Percentiles rank a stretch among this genome's conserved stretches.
phyloP scores from a whole-genome alignment of 2,329 filamentous ascomycete species.

The Magnaporthales sp. region DNA sequence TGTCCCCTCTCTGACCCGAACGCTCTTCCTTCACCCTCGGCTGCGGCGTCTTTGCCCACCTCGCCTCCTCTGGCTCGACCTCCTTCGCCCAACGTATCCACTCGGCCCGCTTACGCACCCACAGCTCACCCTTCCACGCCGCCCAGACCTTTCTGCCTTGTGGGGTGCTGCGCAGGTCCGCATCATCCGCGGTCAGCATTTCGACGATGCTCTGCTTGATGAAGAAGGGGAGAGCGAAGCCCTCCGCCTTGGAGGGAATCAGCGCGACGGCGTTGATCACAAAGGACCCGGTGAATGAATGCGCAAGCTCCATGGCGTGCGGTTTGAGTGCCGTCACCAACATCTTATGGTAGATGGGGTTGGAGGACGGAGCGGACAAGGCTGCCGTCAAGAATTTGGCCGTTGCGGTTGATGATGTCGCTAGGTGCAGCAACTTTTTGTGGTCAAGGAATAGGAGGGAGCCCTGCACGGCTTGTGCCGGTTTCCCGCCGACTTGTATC shows the following conservation, averaged over 20 bases:
- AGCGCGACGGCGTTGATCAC: conserved; percentile 39
- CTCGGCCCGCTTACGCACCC: conserved; percentile 41
- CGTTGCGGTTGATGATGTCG: conserved; percentile 43
- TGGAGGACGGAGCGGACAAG: conserved; percentile 35
- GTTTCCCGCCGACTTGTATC: conserved; percentile 61
- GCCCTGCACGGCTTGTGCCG: conserved; percentile 64
- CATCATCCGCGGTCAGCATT: conserved; percentile 37
- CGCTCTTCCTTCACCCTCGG: conserved; percentile 5
- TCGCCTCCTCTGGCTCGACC: conserved; percentile 26
- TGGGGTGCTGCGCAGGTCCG: conserved; percentile 41
- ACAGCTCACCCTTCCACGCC: conserved; percentile 48
- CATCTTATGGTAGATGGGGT: conserved; percentile 46
- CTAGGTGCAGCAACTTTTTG: conserved; percentile 53
- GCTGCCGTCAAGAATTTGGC: conserved; percentile 42
- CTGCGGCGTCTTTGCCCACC: conserved; percentile 25
- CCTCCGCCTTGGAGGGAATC: conserved; percentile 39
- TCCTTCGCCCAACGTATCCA: conserved; percentile 52
- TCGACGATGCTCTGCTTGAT: conserved; percentile 47
- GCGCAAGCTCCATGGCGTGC: conserved; percentile 35
- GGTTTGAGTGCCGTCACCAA: conserved; percentile 34
- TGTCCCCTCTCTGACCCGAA: not conserved
- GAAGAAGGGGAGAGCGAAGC: conserved; percentile 44
- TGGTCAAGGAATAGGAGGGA: conserved; percentile 53
- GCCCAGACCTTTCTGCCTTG: conserved; percentile 48
- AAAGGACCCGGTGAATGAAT: conserved; percentile 41